Evolutionary conservation across 1,284 basidiomycete species (phyloP).

Genomic region (Tilletia walkeri): DNA sequence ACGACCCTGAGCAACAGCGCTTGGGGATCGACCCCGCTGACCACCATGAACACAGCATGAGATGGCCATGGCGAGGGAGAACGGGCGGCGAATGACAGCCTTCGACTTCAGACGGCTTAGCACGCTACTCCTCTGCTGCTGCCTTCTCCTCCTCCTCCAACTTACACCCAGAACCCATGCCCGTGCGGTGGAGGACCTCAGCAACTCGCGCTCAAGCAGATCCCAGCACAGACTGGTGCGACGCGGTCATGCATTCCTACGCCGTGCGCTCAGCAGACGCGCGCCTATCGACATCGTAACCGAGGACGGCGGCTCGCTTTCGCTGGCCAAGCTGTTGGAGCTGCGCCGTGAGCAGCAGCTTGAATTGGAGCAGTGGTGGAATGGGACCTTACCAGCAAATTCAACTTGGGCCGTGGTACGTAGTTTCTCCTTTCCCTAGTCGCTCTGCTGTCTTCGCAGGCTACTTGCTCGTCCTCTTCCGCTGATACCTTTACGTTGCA

Average conservation of each 20-base stretch:
- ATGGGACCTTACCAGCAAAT: background rate
- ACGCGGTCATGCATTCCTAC: background rate
- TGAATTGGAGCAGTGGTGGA: conserved; percentile 5
- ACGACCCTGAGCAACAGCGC: no score
- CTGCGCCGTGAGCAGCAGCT: background rate
- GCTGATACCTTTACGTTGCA: background rate
- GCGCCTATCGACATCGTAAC: background rate
- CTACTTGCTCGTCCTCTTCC: no score
- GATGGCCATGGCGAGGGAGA: no score
- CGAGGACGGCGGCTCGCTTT: background rate
- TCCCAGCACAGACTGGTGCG: background rate
- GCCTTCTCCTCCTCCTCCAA: no score
- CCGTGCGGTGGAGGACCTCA: no score
- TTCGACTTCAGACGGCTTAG: no score
- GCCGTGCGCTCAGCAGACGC: background rate
- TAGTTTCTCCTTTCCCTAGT: background rate
- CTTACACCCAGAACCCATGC: no score
- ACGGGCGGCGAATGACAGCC: no score
- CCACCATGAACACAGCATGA: no score
- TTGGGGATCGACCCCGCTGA: no score
- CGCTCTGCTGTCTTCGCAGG: background rate
- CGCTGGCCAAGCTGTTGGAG: background rate
- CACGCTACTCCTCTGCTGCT: no score
- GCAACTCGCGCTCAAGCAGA: no score
- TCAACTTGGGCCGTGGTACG: conserved; percentile 13